Evolutionary conservation across 1,284 basidiomycete species (phyloP).

Genomic region (Leccinum ambiguum): DNA sequence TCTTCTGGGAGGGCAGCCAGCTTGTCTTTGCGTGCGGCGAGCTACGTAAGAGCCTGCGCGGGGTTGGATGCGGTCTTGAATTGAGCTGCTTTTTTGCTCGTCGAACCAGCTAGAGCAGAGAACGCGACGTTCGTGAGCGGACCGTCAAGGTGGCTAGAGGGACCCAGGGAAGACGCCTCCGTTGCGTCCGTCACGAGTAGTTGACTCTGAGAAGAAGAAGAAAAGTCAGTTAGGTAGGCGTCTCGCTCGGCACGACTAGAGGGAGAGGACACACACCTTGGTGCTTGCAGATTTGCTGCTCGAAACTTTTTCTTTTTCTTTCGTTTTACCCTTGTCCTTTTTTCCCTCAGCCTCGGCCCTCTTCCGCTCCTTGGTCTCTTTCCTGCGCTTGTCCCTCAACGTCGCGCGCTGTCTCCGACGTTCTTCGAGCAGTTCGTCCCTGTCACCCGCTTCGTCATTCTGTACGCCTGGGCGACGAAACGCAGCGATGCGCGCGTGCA

Average conservation of each 20-base stretch:
- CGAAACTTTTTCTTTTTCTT: constrained; percentile 25
- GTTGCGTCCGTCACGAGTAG: constrained; percentile 65
- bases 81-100: constrained; percentile 49
- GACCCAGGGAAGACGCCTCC: constrained; percentile 31
- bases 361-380: constrained; percentile 80
- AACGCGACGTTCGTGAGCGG: constrained; percentile 68
- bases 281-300: constrained; percentile 35
- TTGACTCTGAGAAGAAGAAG: constrained; percentile 52
- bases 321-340: constrained; percentile 48
- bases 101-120: constrained; percentile 56
- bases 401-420: constrained; percentile 72
- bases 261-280: constrained; percentile 43
- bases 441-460: constrained; percentile 51
- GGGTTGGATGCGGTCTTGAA: constrained; percentile 78
- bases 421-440: constrained; percentile 82
- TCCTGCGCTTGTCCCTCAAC: constrained; percentile 80
- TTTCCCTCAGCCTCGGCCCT: constrained; percentile 54
- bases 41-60: constrained; percentile 78
- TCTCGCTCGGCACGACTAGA: neutral
- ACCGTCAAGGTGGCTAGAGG: constrained; percentile 38
- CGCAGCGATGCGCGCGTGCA: constrained; percentile 76
- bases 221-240: neutral
- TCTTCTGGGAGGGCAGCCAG: constrained; percentile 74
- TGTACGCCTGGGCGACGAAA: constrained; percentile 52
- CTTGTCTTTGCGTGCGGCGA: constrained; percentile 72